phyloP scores from a whole-genome alignment of 1,284 basidiomycete genomes.

The Ustilago trichophora region DNA sequence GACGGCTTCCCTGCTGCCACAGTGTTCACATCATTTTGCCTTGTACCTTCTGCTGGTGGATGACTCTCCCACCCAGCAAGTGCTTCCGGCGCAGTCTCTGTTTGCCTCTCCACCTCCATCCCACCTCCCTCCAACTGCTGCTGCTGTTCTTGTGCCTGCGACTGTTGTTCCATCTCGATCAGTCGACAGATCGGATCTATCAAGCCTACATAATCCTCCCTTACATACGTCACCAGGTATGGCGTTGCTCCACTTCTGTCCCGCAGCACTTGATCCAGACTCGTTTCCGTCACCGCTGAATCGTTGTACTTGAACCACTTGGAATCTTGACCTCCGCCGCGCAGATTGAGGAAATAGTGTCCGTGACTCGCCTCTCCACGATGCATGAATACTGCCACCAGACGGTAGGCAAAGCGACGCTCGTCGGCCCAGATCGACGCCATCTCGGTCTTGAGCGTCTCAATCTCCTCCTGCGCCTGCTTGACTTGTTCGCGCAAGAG shows the following conservation, averaged over 20 bases:
- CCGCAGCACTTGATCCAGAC: constrained; percentile 47
- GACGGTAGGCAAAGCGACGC: constrained; percentile 79
- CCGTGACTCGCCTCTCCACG: constrained; percentile 69
- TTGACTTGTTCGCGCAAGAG: constrained; percentile 73
- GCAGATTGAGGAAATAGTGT: constrained; percentile 63
- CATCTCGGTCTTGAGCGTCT: constrained; percentile 75
- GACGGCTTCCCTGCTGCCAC: neutral
- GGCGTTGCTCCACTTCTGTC: constrained; percentile 63
- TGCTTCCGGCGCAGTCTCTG: neutral
- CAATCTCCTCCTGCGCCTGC: constrained; percentile 69
- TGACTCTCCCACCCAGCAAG: neutral
- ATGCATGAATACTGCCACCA: constrained; percentile 96
- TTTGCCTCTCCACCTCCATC: constrained; percentile 10
- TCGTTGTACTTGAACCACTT: constrained; percentile 65
- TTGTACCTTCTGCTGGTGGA: too few relatives aligned
- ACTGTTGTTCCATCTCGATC: constrained; percentile 12
- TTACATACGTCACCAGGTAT: constrained; percentile 63
- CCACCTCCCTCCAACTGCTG: neutral
- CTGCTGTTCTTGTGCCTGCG: too few relatives aligned
- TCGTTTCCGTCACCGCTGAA: constrained; percentile 33
- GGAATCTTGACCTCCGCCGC: constrained; percentile 14
- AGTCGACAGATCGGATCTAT: constrained; percentile 41
- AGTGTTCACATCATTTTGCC: neutral
- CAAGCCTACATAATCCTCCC: constrained; percentile 34
- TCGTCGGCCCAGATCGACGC: constrained; percentile 81